Evolutionary conservation across 345 rosid genomes (phyloP).

Genomic region (Cardamine resedifolia): DNA sequence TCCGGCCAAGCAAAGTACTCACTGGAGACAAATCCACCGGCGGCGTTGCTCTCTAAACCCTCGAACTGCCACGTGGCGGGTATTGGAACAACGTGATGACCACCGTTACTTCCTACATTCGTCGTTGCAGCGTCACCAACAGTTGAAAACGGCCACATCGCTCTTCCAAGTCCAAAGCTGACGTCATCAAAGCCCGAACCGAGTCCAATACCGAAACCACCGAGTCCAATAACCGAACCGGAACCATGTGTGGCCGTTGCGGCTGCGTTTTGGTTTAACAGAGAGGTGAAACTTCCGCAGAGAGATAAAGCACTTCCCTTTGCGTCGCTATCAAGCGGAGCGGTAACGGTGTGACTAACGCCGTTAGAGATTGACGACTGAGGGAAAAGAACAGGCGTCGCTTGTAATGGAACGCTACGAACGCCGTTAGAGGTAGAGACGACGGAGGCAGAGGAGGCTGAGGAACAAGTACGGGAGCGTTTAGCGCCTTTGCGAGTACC

Average conservation of each 20-base stretch:
- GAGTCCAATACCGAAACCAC: constrained; percentile 76
- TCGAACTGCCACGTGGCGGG: constrained; percentile 79
- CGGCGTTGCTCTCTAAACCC: constrained; percentile 46
- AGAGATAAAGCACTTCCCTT: constrained; percentile 36
- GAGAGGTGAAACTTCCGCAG: constrained; percentile 67
- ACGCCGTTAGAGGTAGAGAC: constrained; percentile 23
- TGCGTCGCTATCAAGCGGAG: constrained; percentile 7
- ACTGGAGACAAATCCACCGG: constrained; percentile 52
- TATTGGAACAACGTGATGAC: constrained; percentile 35
- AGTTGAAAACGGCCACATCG: constrained; percentile 63
- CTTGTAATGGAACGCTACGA: constrained; percentile 38
- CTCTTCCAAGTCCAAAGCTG: constrained; percentile 72
- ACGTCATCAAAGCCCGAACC: constrained; percentile 61
- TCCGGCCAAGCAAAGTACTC: constrained; percentile 95
- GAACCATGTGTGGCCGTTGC: constrained; percentile 38
- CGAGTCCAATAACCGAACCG: constrained; percentile 63
- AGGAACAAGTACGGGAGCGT: constrained; percentile 58
- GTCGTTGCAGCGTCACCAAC: constrained; percentile 32
- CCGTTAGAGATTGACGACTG: constrained; percentile 32
- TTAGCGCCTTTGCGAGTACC: constrained; percentile 81
- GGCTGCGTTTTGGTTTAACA: constrained; percentile 57
- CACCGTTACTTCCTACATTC: constrained; percentile 34
- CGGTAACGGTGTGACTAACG: constrained; percentile 11
- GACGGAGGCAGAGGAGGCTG: constrained; percentile 44
- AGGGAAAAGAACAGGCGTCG: constrained; percentile 60